Conservation (phyloP, 1,284 basidiomycete genomes). For the Malassezia sp. region DNA sequence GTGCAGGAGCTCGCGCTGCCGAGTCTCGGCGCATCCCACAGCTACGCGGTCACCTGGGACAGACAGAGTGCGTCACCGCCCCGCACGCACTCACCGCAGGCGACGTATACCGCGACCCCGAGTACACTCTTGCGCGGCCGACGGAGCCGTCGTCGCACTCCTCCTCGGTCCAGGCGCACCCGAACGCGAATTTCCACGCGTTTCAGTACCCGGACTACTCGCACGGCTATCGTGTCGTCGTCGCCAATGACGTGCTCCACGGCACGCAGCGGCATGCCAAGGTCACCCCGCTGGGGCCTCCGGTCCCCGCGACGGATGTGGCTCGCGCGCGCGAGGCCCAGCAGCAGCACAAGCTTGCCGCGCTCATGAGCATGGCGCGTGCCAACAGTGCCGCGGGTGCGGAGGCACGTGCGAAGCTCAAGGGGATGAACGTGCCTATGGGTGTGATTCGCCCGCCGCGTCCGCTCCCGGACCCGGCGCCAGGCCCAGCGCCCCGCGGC, state of each 20-base stretch:
- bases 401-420: constrained; percentile 14
- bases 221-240: constrained; percentile 32
- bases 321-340: constrained; percentile 1
- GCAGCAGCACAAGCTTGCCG: constrained; percentile 12
- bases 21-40: constrained; percentile 21
- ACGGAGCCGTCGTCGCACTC: constrained; percentile 42
- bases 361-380: constrained; percentile 14
- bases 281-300: constrained; percentile 14
- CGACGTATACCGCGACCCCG: constrained; percentile 27
- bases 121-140: constrained; percentile 28
- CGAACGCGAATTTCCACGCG: constrained; percentile 38
- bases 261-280: too few species aligned
- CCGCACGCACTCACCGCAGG: constrained; percentile 16
- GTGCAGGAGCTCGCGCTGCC: constrained; percentile 35
- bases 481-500: too few species aligned
- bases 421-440: constrained; percentile 16
- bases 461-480: not conserved
- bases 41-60: constrained; percentile 27
- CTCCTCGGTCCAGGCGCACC: constrained; percentile 39
- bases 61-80: not conserved
- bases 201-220: constrained; percentile 33
- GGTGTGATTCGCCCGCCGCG: constrained; percentile 14
- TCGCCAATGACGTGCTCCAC: constrained; percentile 21
- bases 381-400: constrained; percentile 10
- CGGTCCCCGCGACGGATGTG: not conserved